phyloP scores from a whole-genome alignment of 352 stramenopile genomes.

The Pythium dissimile region DNA sequence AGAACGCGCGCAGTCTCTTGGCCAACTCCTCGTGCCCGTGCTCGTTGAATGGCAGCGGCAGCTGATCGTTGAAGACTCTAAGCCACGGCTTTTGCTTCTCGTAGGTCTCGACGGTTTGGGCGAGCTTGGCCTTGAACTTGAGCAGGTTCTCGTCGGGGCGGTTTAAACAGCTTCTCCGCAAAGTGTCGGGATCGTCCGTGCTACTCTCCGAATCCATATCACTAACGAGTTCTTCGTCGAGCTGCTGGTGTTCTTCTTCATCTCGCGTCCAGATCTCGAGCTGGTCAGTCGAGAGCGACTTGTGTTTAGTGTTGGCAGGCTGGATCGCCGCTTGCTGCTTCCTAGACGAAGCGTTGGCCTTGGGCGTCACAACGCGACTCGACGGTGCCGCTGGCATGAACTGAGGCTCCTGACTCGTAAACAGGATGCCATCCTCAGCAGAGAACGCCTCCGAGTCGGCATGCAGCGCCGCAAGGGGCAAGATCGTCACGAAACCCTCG shows the following conservation, averaged over 20 bases:
- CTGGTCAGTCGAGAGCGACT: background rate
- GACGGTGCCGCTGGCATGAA: conserved; percentile 27
- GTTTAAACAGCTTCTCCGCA: background rate
- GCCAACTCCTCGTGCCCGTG: conserved; percentile 17
- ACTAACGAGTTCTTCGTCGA: too few species aligned
- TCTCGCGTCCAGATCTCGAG: background rate
- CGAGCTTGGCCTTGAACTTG: background rate
- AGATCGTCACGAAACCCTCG: conserved; percentile 38
- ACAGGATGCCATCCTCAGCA: conserved; percentile 3
- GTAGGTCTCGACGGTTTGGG: conserved; percentile 7
- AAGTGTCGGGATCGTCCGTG: background rate
- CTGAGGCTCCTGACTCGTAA: conserved; percentile 6
- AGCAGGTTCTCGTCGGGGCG: background rate
- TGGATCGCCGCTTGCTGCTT: background rate
- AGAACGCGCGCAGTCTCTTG: conserved; percentile 32
- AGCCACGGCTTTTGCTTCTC: conserved; percentile 37
- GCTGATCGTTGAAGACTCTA: conserved; percentile 19
- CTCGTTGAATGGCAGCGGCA: conserved; percentile 42
- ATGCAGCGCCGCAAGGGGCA: conserved; percentile 22
- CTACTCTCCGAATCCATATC: background rate
- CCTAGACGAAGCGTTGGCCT: background rate
- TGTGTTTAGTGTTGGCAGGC: background rate
- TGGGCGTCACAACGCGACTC: conserved; percentile 10
- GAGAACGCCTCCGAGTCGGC: background rate
- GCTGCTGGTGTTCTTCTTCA: background rate